Evolutionary conservation across 2,329 filamentous ascomycete species (phyloP), one percentile per base, ranked within the genome.

Genomic region (Ustulina deusta): DNA sequence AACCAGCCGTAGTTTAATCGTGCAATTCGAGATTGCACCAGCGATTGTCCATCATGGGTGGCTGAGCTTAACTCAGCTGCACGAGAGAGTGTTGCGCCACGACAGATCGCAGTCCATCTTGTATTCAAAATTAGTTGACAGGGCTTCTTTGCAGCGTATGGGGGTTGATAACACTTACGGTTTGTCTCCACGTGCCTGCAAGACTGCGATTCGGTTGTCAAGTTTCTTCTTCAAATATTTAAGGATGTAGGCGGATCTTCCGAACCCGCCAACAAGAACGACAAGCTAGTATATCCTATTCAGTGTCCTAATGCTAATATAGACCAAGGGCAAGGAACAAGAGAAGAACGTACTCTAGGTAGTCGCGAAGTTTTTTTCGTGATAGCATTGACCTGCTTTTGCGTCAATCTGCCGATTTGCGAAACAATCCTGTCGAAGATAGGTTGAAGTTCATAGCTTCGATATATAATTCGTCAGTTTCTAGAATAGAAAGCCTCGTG

Each of bases 261-360:
- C 69, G 10, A 73, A 69, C 1, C 71, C 70, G 2, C 71, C 71
- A 1, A 73, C 71, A 2, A 73, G 71, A 22, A 73, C 69, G 15
- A 73, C 59, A 0, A 63, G 61, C 71, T 70, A 55, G 11, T 22
- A 20, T 4, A 1, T 5, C 20, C 2, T 27, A 0, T 7, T 63
- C 34, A 62, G 46, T 29, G 1, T 51, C 48, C 7, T 7, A 11
- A 25, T 60, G 5, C 17, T 3, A 51, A 44, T 17, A 11, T 6
- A 46, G 27, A 20, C 17, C 5, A 5, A 22, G 32, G 1, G 6
- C 44, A 22, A 15, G 7, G 4, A 49, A 27, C 13, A 17, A 17
- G 9, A 11, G 2, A 20, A 56, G 17, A 42, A 49, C 54, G 6
- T 34, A 68, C 68, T 20, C 63, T 68, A 9, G 65, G 64, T 1